A percentile compares a stretch with the other conserved stretches of the same genome.
Evolutionary conservation across 2,329 filamentous ascomycete species (phyloP).

Genomic region (Aspergillus fructus): DNA sequence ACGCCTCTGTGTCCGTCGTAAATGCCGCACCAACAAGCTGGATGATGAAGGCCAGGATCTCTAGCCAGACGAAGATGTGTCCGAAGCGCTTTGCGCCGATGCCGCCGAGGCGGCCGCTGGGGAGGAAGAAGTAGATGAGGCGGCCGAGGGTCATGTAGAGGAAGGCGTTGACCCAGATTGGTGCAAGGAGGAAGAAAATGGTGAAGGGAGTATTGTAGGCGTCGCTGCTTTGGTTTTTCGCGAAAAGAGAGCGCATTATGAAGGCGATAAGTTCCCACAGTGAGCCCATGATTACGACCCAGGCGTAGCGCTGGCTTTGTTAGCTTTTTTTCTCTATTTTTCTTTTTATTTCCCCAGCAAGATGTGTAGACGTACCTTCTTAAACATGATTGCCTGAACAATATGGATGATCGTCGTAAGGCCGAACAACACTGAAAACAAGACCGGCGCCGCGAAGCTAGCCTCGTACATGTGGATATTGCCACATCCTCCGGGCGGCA

Average conservation of each 20-base stretch:
- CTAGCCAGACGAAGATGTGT: conserved; percentile 46
- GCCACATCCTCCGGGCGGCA: conserved; percentile 38
- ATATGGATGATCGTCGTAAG: conserved; percentile 31
- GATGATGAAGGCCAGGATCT: conserved; percentile 47
- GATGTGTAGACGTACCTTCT: conserved; percentile 23
- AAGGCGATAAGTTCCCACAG: conserved; percentile 43
- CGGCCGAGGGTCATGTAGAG: conserved; percentile 45
- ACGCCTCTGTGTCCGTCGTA: conserved; percentile 26
- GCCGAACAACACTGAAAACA: conserved; percentile 34
- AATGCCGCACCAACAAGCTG: conserved; percentile 43
- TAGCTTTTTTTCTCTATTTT: not conserved
- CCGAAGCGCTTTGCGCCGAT: conserved; percentile 41
- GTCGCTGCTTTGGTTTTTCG: conserved; percentile 39
- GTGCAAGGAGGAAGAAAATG: conserved; percentile 47
- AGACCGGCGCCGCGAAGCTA: conserved; percentile 29
- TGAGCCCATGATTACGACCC: conserved; percentile 41
- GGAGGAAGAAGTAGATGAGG: conserved; percentile 41
- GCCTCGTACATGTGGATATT: conserved; percentile 32
- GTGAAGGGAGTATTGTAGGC: conserved; percentile 34
- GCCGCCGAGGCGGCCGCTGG: conserved; percentile 30
- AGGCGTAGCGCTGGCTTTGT: conserved; percentile 35
- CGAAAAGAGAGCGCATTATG: conserved; percentile 40
- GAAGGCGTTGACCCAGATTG: conserved; percentile 47
- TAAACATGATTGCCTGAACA: conserved; percentile 29
- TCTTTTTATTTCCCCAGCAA: too few species aligned